These are phyloP conservation scores for Boeremia exigua DNA, from an alignment of 2,329 filamentous ascomycete genomes.

Conservation along the genomic window DNA sequence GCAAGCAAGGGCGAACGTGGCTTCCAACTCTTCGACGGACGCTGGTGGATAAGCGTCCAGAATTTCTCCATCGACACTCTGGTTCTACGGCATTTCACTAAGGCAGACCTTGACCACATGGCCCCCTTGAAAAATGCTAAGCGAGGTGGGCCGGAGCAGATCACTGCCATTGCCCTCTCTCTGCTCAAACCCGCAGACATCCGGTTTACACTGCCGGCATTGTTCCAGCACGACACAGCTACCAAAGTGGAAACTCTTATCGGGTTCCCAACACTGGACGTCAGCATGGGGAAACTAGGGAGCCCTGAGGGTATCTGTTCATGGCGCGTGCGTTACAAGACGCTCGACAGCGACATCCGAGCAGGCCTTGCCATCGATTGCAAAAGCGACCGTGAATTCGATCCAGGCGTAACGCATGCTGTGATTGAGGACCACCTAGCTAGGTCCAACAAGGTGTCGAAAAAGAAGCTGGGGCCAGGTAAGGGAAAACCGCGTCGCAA, in stretches of 20 bases:
- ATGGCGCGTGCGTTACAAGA: conserved; percentile 38
- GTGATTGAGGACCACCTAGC: conserved; percentile 9
- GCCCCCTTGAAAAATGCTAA: conserved; percentile 1
- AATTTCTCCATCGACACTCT: conserved; percentile 42
- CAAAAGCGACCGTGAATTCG: neutral
- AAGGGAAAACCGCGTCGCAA: too few relatives aligned
- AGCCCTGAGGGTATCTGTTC: conserved; percentile 13
- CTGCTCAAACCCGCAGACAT: conserved; percentile 29
- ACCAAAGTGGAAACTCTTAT: conserved; percentile 27
- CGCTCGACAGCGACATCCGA: conserved; percentile 23
- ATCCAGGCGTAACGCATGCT: neutral
- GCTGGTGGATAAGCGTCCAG: conserved; percentile 61
- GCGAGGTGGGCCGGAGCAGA: conserved; percentile 6
- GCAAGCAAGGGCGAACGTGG: neutral
- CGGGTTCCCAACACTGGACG: conserved; percentile 34
- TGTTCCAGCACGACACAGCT: conserved; percentile 25
- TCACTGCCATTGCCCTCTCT: conserved; percentile 21
- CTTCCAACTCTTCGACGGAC: conserved; percentile 60
- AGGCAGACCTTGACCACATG: conserved; percentile 21
- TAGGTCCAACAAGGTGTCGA: neutral
- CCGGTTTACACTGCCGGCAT: conserved; percentile 30
- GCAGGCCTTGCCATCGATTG: neutral
- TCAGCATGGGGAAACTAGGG: conserved; percentile 19
- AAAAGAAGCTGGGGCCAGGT: too few relatives aligned
- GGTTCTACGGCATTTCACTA: conserved; percentile 46